These are phyloP conservation scores for Chlamydomonas applanata DNA, from an alignment of 139 green algal genomes.

Conservation along the genomic window DNA sequence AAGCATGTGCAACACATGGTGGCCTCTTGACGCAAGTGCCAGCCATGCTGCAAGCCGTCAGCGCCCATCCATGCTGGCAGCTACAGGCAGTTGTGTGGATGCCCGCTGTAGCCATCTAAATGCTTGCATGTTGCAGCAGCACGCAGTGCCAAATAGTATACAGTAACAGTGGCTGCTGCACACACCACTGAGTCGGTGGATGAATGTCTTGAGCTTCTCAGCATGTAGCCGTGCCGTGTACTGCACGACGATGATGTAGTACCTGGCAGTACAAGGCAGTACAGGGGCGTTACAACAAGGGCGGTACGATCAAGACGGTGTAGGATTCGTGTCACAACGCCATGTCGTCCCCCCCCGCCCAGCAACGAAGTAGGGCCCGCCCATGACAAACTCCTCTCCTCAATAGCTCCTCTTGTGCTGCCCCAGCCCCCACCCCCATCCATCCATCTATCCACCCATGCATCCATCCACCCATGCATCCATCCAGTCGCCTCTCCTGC, in stretches of 20 bases:
- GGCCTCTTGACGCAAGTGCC: too few relatives aligned
- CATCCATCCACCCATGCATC: too few relatives aligned
- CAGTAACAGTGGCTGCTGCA: neutral
- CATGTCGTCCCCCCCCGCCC: neutral
- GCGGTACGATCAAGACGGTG: too few relatives aligned
- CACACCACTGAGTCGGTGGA: conserved; percentile 54
- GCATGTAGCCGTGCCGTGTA: conserved; percentile 73
- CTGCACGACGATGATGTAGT: conserved; percentile 39
- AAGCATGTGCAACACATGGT: too few relatives aligned
- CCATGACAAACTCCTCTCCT: too few relatives aligned
- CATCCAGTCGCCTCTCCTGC: too few relatives aligned
- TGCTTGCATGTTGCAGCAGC: neutral
- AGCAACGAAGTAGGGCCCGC: neutral
- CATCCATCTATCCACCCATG: too few relatives aligned
- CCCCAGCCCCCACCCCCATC: too few relatives aligned
- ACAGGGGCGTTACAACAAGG: neutral
- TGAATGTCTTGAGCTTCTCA: conserved; percentile 74
- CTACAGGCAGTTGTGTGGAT: neutral
- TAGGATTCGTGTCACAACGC: neutral
- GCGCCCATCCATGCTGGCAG: too few relatives aligned
- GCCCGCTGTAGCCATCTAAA: neutral
- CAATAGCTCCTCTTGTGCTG: too few relatives aligned
- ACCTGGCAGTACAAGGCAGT: conserved; percentile 8
- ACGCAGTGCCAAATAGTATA: neutral
- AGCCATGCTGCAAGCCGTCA: too few relatives aligned